phyloP scores from a whole-genome alignment of 176 grass and related monocot genomes.

The Pontederia crassipes region DNA sequence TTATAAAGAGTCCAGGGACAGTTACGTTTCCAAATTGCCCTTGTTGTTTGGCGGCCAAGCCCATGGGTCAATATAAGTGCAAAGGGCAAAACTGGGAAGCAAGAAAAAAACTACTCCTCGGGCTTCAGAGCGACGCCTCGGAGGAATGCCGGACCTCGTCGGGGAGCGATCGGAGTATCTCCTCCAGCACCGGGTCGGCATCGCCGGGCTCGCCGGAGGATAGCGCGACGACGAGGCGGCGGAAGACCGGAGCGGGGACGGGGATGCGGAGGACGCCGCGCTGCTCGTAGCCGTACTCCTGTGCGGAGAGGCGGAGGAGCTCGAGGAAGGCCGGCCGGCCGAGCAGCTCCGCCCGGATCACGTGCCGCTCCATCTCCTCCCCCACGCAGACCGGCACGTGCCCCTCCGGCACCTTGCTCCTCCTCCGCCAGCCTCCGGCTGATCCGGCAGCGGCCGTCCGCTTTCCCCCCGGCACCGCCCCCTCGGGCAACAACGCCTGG shows the following conservation, averaged over 20 bases:
- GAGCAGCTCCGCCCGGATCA: conserved; percentile 6
- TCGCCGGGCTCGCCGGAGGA: not conserved
- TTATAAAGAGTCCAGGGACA: too few relatives aligned
- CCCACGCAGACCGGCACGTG: conserved; percentile 8
- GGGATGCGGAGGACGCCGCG: conserved; percentile 15
- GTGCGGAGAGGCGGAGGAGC: conserved; percentile 7
- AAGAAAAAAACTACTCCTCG: too few relatives aligned
- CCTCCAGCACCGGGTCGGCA: not conserved
- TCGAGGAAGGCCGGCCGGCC: conserved; percentile 6
- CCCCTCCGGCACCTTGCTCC: not conserved
- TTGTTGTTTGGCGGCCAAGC: too few relatives aligned
- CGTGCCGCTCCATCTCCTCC: conserved; percentile 11
- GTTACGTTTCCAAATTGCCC: too few relatives aligned
- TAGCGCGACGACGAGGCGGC: not conserved
- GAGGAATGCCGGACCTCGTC: not conserved
- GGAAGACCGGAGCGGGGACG: conserved; percentile 2
- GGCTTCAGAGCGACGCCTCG: not conserved
- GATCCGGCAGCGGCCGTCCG: not conserved
- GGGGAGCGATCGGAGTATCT: not conserved
- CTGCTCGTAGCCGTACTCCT: conserved; percentile 10
- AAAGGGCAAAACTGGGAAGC: too few relatives aligned
- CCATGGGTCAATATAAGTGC: too few relatives aligned
- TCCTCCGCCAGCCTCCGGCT: not conserved
- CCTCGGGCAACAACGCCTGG: not conserved
- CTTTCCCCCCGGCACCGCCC: too few relatives aligned